phyloP scores from a whole-genome alignment of 352 stramenopile genomes.

The Pythium grandisporangium region DNA sequence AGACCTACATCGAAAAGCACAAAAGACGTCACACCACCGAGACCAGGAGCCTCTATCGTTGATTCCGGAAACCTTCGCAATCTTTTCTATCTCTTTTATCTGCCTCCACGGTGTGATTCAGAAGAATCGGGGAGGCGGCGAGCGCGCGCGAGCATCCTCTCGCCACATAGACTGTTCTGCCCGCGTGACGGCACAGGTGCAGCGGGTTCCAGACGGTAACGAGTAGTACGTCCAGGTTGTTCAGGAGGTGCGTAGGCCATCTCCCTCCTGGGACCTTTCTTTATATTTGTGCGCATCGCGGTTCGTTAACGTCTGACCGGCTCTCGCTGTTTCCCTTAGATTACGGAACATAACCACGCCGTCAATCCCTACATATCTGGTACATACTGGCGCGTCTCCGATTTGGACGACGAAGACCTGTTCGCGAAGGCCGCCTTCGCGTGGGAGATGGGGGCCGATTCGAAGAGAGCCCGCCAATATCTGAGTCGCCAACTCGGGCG shows the following conservation, averaged over 20 bases:
- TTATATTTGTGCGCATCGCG: no score
- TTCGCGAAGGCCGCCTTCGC: background rate
- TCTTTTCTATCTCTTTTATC: background rate
- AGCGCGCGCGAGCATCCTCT: background rate
- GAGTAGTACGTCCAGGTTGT: background rate
- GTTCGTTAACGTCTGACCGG: no score
- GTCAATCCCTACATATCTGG: background rate
- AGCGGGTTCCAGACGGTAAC: background rate
- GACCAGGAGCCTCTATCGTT: background rate
- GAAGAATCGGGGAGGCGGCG: background rate
- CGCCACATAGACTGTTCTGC: background rate
- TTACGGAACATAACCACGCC: background rate
- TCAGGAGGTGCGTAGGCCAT: background rate
- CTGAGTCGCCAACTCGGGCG: background rate
- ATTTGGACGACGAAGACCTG: background rate
- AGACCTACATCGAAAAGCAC: no score
- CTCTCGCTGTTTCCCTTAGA: no score
- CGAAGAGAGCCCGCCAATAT: background rate
- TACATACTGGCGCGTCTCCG: background rate
- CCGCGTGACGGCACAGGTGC: background rate
- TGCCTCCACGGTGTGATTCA: background rate
- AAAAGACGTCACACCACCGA: background rate
- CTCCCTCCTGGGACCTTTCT: background rate
- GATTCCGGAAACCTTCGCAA: background rate
- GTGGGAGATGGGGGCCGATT: background rate